Evolutionary conservation across 2,329 filamentous ascomycete genomes (phyloP), one percentile per base, ranked within the genome.

Genomic region (Talaromyces sp.): DNA sequence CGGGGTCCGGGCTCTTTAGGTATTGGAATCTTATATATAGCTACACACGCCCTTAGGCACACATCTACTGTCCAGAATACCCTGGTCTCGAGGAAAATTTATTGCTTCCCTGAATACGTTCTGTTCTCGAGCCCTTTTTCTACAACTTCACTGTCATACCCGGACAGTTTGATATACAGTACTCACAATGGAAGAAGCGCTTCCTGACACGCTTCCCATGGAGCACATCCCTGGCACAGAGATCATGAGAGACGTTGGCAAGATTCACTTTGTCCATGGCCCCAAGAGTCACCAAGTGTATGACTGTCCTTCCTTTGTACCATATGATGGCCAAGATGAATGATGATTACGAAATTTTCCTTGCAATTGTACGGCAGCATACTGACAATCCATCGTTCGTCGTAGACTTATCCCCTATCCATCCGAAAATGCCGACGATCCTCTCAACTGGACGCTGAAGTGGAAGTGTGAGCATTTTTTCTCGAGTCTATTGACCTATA

Each of bases 211-310:
- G n/a, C 3, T 47, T 13, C 43, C 8, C 10, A 47, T 47, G 43
- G 43, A 47, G 43, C 43, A 47, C n/a, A 22, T 47, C 17, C 43
- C 43, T 47, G 43, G 43, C 43, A 47, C 43, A 19, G 43, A 47
- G 43, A 47, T 47, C 22, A 47, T 47, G 43, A 47, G 54, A 58
- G 39, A 58, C 41, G 54, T 58, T 15, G 39, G 54, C 17, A 58
- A 25, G 25, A 37, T 39, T 22, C 54, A 19, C 33, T 19, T 22
- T 33, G 27, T 58, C 52, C 33, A 56, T 31, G 17, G 52, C 5
- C 27, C 31, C 27, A 19, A 19, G 19, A 31, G 31, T n/a, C 35
- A 27, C 11, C 41, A 67, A 31, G 17, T 64, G 5, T 47, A 13
- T 19, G 43, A 22, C 2, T 47, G 19, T 47, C 19, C 43, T 19